Conservation (phyloP, 495 filamentous ascomycete species). For the Diplogelasinospora grovesii region DNA sequence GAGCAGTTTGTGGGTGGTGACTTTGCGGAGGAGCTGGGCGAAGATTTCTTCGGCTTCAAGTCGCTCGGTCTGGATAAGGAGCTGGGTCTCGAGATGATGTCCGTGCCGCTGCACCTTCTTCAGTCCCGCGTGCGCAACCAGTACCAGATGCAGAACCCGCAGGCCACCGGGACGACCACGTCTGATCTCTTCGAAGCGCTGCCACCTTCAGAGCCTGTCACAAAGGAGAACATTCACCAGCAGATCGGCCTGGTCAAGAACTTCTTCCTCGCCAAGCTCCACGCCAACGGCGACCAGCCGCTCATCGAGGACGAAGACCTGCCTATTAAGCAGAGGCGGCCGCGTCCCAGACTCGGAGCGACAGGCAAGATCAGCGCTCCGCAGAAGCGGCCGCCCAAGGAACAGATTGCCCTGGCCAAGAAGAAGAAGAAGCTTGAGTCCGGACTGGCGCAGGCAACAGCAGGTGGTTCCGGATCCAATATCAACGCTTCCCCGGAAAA, state of each 20-base stretch:
- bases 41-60: constrained; percentile 99
- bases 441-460: constrained; percentile 36
- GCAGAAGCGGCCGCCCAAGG: constrained; percentile 76
- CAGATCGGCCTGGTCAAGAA: constrained; percentile 82
- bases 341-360: constrained; percentile 87
- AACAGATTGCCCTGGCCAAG: constrained; percentile 64
- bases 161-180: constrained; percentile 44
- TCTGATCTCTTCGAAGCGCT: constrained; percentile 64
- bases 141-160: constrained; percentile 69
- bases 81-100: constrained; percentile 75
- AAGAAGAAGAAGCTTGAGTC: constrained; percentile 64
- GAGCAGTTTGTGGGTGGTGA: constrained; percentile 96
- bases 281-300: constrained; percentile 71
- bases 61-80: constrained; percentile 88
- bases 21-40: constrained; percentile 93
- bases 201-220: constrained; percentile 70
- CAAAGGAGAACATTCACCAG: constrained; percentile 62
- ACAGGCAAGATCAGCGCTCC: constrained; percentile 87
- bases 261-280: constrained; percentile 84
- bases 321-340: constrained; percentile 80
- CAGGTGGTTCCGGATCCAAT: constrained; percentile 29
- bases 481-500: constrained; percentile 35
- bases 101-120: constrained; percentile 88
- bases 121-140: constrained; percentile 82
- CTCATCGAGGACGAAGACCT: constrained; percentile 93